phyloP scores from a whole-genome alignment of 345 rosid species.

The Lumnitzera racemosa region DNA sequence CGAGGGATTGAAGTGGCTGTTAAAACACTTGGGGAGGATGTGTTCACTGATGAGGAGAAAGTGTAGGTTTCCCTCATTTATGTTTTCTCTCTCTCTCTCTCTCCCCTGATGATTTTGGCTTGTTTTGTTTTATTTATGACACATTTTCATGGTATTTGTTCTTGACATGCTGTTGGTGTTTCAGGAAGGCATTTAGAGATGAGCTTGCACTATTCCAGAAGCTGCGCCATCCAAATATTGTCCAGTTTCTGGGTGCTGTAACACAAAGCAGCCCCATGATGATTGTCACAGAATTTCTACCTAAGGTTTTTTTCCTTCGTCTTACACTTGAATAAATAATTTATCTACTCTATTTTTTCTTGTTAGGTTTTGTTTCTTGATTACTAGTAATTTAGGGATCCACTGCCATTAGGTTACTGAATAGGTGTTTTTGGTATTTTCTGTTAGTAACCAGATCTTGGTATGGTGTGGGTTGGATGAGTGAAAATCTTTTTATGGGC shows the following conservation, averaged over 20 bases:
- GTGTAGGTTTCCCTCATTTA: slow-evolving; percentile 44
- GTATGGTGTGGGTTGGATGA: too few relatives aligned
- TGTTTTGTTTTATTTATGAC: not conserved
- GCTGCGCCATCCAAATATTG: slow-evolving; percentile 83
- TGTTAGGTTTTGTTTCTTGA: too few relatives aligned
- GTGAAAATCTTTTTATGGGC: too few relatives aligned
- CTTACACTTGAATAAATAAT: not conserved
- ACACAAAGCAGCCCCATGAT: slow-evolving; percentile 88
- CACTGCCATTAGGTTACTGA: too few relatives aligned
- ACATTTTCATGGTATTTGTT: slow-evolving; percentile 2
- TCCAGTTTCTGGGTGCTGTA: slow-evolving; percentile 84
- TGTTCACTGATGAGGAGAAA: slow-evolving; percentile 61
- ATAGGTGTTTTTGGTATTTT: too few relatives aligned
- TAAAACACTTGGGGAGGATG: slow-evolving; percentile 68
- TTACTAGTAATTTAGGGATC: too few relatives aligned
- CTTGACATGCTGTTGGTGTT: slow-evolving; percentile 13
- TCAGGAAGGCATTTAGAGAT: slow-evolving; percentile 74
- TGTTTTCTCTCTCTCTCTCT: not conserved
- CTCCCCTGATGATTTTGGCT: not conserved
- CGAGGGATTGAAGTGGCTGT: slow-evolving; percentile 84
- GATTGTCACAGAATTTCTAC: slow-evolving; percentile 75
- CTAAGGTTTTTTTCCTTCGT: slow-evolving; percentile 36
- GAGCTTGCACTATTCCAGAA: slow-evolving; percentile 80
- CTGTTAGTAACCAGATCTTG: too few relatives aligned
- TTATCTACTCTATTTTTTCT: too few relatives aligned